Conservation (phyloP, 192 early-diverging fungal species). For the Podochytrium sp. region DNA sequence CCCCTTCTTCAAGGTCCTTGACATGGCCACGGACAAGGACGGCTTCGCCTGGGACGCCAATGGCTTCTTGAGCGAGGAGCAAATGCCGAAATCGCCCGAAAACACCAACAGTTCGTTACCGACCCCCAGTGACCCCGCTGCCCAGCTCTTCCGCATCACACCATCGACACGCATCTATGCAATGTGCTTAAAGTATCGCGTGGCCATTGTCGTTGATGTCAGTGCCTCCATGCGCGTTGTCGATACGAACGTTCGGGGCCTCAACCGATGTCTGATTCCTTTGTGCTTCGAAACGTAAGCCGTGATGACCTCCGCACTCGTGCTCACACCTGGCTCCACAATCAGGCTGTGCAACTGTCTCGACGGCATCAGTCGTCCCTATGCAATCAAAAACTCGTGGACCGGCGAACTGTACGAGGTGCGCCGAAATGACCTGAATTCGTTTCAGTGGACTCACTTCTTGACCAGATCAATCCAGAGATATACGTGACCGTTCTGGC, state of each 20-base stretch:
- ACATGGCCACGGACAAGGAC: neutral
- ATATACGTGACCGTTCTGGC: slow-evolving; percentile 52
- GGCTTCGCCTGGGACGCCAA: slow-evolving; percentile 20
- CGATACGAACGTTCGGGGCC: slow-evolving; percentile 36
- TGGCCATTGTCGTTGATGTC: slow-evolving; percentile 74
- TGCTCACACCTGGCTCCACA: neutral
- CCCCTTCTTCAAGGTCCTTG: slow-evolving; percentile 21
- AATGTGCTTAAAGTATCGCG: slow-evolving; percentile 59
- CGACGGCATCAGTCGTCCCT: slow-evolving; percentile 53
- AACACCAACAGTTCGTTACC: neutral
- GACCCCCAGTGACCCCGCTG: neutral
- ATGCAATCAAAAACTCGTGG: slow-evolving; percentile 38
- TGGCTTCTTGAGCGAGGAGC: neutral
- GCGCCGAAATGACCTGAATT: neutral
- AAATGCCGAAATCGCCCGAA: neutral
- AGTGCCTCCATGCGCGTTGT: slow-evolving; percentile 65
- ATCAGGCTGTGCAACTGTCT: slow-evolving; percentile 51
- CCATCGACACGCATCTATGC: slow-evolving; percentile 69
- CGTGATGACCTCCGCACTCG: neutral
- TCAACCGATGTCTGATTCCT: slow-evolving; percentile 42
- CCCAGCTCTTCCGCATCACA: slow-evolving; percentile 50
- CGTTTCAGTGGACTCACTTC: neutral
- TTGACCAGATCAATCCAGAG: slow-evolving; percentile 39
- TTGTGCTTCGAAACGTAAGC: slow-evolving; percentile 55
- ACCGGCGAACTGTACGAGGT: slow-evolving; percentile 19